Conservation (phyloP, 164 flowering plant species). For the Dillenia suffruticosa region DNA sequence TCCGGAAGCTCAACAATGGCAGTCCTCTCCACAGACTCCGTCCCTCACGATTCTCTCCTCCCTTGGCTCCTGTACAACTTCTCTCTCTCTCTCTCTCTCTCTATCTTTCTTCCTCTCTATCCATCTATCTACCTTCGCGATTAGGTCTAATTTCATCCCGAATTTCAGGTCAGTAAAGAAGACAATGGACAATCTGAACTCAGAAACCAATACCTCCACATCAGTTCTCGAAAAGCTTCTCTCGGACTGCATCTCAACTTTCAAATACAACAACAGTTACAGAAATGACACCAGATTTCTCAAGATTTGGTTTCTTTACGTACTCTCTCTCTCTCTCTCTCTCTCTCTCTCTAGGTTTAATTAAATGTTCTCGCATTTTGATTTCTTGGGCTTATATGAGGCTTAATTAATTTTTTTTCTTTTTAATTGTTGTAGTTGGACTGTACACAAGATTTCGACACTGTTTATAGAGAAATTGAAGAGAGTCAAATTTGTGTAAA, state of each 20-base stretch:
- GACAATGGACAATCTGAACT: constrained; percentile 27
- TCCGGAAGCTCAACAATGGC: constrained; percentile 17
- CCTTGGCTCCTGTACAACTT: constrained; percentile 42
- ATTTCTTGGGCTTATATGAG: background rate
- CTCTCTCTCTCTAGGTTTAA: background rate
- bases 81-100: background rate
- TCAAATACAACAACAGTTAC: constrained; percentile 53
- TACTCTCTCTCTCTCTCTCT: constrained; percentile 22
- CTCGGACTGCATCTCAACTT: constrained; percentile 42
- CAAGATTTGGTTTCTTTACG: constrained; percentile 81
- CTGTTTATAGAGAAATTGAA: constrained; percentile 49
- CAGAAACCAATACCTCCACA: constrained; percentile 8
- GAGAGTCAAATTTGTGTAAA: constrained; percentile 39
- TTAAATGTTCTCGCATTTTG: background rate
- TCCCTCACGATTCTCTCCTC: constrained; percentile 39
- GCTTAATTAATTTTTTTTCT: background rate
- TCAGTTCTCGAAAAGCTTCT: constrained; percentile 36
- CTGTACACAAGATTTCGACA: constrained; percentile 42
- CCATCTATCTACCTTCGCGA: constrained; percentile 13
- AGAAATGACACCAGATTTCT: constrained; percentile 72
- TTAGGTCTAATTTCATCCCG: background rate
- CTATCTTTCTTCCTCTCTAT: no score
- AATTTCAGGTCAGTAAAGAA: constrained; percentile 48
- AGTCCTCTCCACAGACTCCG: constrained; percentile 11
- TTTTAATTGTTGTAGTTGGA: constrained; percentile 47